A percentile compares a stretch with the other conserved stretches of the same genome.
Evolutionary conservation across 2,329 filamentous ascomycete species (phyloP).

Genomic region (Elsinoe ampelina): DNA sequence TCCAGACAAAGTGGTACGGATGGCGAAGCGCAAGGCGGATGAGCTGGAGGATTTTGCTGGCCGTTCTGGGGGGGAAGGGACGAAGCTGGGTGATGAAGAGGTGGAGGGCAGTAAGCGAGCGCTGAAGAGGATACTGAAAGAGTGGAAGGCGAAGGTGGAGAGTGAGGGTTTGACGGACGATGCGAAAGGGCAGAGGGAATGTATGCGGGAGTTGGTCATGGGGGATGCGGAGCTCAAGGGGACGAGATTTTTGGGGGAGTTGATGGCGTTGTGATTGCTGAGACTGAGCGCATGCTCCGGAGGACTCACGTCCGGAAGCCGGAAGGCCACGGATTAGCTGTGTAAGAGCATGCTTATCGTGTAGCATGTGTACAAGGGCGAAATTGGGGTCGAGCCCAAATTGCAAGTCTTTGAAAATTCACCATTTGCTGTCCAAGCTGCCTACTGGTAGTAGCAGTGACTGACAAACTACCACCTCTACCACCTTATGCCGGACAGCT

Average conservation of each 20-base stretch:
- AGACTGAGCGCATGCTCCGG: too few species aligned
- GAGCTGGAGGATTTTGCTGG: conserved; percentile 92
- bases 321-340: too few species aligned
- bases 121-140: conserved; percentile 71
- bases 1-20: conserved; percentile 91
- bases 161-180: conserved; percentile 46
- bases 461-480: too few species aligned
- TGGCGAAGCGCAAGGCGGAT: conserved; percentile 98
- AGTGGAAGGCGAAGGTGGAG: conserved; percentile 67
- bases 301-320: too few species aligned
- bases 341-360: too few species aligned
- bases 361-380: background rate
- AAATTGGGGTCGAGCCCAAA: too few species aligned
- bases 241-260: conserved; percentile 53
- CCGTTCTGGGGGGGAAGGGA: conserved; percentile 55
- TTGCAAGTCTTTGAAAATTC: too few species aligned
- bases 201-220: conserved; percentile 68
- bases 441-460: too few species aligned
- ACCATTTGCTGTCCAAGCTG: too few species aligned
- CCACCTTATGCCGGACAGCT: too few species aligned
- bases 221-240: conserved; percentile 55
- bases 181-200: conserved; percentile 51
- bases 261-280: too few species aligned
- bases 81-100: conserved; percentile 68
- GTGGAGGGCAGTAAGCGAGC: conserved; percentile 79